Evolutionary conservation across 148 eudicot species (phyloP).

Genomic region (Chenopodium quinoa): DNA sequence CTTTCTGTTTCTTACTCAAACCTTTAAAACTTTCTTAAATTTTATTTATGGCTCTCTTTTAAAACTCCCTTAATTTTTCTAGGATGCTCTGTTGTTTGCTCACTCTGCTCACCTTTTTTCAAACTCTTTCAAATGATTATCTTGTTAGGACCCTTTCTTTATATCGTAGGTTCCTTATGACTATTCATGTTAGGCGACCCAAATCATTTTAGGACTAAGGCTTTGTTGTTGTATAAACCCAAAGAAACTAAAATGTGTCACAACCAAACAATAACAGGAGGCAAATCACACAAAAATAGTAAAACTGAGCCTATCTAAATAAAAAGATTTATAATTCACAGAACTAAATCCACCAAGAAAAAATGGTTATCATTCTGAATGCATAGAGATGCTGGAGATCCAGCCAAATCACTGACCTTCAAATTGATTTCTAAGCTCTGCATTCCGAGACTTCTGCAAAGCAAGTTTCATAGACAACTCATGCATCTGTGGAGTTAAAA

Average conservation of each 20-base stretch:
- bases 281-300: not conserved
- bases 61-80: no score
- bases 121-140: no score
- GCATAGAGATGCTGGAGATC: not conserved
- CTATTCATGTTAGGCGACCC: no score
- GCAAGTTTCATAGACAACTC: constrained; percentile 90
- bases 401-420: constrained; percentile 58
- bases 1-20: no score
- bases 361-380: not conserved
- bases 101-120: no score
- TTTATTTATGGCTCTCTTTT: no score
- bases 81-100: no score
- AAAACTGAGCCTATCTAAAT: not conserved
- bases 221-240: not conserved
- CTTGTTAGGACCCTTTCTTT: no score
- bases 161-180: no score
- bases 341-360: not conserved
- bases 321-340: not conserved
- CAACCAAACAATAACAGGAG: not conserved
- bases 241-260: not conserved
- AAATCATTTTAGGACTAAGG: no score
- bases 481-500: constrained; percentile 56
- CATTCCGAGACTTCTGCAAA: constrained; percentile 81
- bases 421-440: constrained; percentile 77
- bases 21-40: no score